Evolutionary conservation across 768 basidiomycete genomes (phyloP), one percentile per base, ranked within the genome.

Genomic region (Polyporus arcularius): DNA sequence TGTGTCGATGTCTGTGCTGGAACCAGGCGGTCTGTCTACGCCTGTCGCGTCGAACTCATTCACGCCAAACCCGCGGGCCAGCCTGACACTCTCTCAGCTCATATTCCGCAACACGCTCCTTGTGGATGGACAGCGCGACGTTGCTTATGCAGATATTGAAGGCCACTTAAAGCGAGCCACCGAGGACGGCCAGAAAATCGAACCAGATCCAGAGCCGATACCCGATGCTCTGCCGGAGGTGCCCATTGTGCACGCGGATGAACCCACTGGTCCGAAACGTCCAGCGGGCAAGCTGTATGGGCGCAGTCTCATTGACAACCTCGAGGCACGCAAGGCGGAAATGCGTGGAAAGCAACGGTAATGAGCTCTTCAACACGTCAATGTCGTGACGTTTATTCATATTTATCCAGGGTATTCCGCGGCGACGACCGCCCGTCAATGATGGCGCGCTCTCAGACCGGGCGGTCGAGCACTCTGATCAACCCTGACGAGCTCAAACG

Each of bases 351-450:
- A 88, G 73, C 86, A 92, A 73, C 82, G 95, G 95, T 95, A 76
- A 65, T 21, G 21, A 16, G 35, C 35, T 30, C 5, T 40, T 14
- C 30, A 38, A 79, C 65, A 38, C 8, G 14, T 18, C 21, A 1
- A 26, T 8, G 28, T 26, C 21, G 9, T 7, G 21, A 48, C 26
- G 4, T 30, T 28, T 9, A 15, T 6, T 48, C 21, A 48, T 14
- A 1, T 64, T 26, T 53, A 26, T 50, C 21, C 62, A 96, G 95
- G 56, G 88, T 92, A 14, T 97, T 97, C 73, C 85, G 79, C 55
- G 95, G 95, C 14, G 95, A 97, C 68, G 82, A 89, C 64, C 80
- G 94, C 58, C 93, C 95, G 10, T 90, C 92, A 4, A 96, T 96
- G 95, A 96, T 96, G 94, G 84, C 87, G 38, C 84, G 94, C 62